Conservation (phyloP, 192 early-diverging fungal genomes). For the Coemansia sp. region DNA sequence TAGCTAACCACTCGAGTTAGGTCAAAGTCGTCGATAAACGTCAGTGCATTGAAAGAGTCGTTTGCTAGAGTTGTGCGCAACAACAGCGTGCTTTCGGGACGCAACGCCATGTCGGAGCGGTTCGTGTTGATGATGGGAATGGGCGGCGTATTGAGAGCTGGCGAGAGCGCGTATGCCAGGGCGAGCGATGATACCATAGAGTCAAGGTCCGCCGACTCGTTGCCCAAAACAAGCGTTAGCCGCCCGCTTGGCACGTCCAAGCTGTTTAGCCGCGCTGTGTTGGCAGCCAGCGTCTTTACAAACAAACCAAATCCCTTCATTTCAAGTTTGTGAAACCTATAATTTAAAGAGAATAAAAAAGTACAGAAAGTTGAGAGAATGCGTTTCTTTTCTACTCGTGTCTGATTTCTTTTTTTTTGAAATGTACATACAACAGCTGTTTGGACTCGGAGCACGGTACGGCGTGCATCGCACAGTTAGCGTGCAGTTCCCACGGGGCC, state of each 20-base stretch:
- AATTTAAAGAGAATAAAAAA: background rate
- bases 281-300: conserved; percentile 28
- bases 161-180: conserved; percentile 36
- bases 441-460: background rate
- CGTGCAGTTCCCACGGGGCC: no score
- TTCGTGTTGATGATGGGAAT: conserved; percentile 46
- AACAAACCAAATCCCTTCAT: conserved; percentile 27
- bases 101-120: conserved; percentile 33
- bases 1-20: background rate
- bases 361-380: background rate
- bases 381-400: background rate
- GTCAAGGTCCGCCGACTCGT: conserved; percentile 56
- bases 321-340: background rate
- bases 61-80: conserved; percentile 13
- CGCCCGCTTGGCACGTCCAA: background rate
- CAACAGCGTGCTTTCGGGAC: conserved; percentile 36
- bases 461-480: background rate
- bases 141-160: background rate
- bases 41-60: conserved; percentile 13
- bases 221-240: conserved; percentile 48
- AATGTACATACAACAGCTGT: background rate
- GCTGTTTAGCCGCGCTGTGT: conserved; percentile 19
- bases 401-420: background rate
- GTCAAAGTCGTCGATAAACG: conserved; percentile 46
- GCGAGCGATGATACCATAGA: conserved; percentile 51